Evolutionary conservation across 108 stramenopile species (phyloP).

Genomic region (Chaetoceros tenuissimus): DNA sequence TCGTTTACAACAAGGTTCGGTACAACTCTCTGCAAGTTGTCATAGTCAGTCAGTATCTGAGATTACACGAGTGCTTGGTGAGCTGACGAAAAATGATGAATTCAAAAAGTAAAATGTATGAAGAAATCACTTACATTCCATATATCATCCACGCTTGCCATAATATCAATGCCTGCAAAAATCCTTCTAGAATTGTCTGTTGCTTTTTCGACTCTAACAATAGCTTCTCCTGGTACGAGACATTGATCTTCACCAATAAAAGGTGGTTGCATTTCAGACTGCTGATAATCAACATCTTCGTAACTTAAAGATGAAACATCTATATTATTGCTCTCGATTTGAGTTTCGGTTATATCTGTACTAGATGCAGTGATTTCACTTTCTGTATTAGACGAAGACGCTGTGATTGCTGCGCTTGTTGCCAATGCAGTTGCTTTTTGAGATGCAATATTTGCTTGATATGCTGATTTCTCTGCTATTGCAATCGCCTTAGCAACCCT

Average conservation of each 20-base stretch:
- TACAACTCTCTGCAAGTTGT: constrained; percentile 64
- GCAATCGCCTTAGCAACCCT: constrained; percentile 12
- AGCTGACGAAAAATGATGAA: not conserved
- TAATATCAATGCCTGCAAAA: constrained; percentile 85
- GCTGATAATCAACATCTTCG: constrained; percentile 63
- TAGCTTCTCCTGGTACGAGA: constrained; percentile 75
- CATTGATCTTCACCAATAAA: constrained; percentile 74
- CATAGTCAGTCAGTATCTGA: constrained; percentile 66
- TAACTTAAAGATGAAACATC: constrained; percentile 47
- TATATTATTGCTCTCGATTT: constrained; percentile 4
- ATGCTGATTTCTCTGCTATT: constrained; percentile 5
- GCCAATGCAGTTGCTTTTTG: constrained; percentile 1
- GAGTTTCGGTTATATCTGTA: not conserved
- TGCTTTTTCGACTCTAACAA: constrained; percentile 79
- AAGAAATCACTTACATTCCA: constrained; percentile 43
- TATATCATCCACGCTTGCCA: constrained; percentile 65
- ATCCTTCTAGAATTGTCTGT: constrained; percentile 84
- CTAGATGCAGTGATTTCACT: constrained; percentile 6
- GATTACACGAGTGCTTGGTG: not conserved
- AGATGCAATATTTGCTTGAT: constrained; percentile 3
- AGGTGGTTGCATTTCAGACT: constrained; percentile 71
- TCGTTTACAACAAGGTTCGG: constrained; percentile 82
- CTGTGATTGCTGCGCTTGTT: constrained; percentile 24
- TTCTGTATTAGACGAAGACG: constrained; percentile 17
- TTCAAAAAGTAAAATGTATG: not conserved